phyloP scores from a whole-genome alignment of 2,329 filamentous ascomycete genomes.

The Alternaria sp. region DNA sequence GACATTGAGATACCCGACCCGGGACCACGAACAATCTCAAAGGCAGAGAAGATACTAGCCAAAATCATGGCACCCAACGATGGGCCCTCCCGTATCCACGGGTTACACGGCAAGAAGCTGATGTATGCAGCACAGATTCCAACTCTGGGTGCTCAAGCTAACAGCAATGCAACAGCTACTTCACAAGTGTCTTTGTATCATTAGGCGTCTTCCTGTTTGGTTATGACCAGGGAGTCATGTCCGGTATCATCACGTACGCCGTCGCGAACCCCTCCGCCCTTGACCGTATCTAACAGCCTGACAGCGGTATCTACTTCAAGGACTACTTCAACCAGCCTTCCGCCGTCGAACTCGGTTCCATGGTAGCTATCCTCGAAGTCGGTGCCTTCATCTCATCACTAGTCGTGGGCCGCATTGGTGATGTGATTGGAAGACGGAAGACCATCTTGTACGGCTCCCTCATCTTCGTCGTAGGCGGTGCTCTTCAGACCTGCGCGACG shows the following conservation, averaged over 20 bases:
- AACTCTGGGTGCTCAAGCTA: slow-evolving; percentile 5
- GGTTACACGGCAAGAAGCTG: slow-evolving; percentile 93
- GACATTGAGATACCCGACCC: slow-evolving; percentile 83
- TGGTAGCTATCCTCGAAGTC: slow-evolving; percentile 96
- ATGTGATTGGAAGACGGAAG: slow-evolving; percentile 85
- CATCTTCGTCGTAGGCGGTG: slow-evolving; percentile 85
- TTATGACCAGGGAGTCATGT: slow-evolving; percentile 92
- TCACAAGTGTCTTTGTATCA: slow-evolving; percentile 90
- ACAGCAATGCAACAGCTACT: slow-evolving; percentile 70
- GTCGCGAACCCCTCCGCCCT: slow-evolving; percentile 26
- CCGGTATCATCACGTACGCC: slow-evolving; percentile 73
- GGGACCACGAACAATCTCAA: slow-evolving; percentile 68
- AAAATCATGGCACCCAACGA: slow-evolving; percentile 85
- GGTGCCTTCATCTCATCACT: slow-evolving; percentile 92
- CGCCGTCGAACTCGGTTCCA: slow-evolving; percentile 87
- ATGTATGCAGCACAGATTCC: slow-evolving; percentile 66
- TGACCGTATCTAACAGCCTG: slow-evolving; percentile 37
- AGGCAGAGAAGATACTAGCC: slow-evolving; percentile 75
- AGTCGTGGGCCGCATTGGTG: slow-evolving; percentile 84
- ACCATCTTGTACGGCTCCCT: slow-evolving; percentile 95
- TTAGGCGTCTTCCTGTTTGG: slow-evolving; percentile 88
- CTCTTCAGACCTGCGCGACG: slow-evolving; percentile 80
- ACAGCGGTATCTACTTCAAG: slow-evolving; percentile 84
- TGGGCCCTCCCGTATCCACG: slow-evolving; percentile 76
- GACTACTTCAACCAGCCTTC: slow-evolving; percentile 92